These are phyloP conservation scores for Globisporangium splendens DNA, from an alignment of 352 stramenopile species.

Conservation along the genomic window DNA sequence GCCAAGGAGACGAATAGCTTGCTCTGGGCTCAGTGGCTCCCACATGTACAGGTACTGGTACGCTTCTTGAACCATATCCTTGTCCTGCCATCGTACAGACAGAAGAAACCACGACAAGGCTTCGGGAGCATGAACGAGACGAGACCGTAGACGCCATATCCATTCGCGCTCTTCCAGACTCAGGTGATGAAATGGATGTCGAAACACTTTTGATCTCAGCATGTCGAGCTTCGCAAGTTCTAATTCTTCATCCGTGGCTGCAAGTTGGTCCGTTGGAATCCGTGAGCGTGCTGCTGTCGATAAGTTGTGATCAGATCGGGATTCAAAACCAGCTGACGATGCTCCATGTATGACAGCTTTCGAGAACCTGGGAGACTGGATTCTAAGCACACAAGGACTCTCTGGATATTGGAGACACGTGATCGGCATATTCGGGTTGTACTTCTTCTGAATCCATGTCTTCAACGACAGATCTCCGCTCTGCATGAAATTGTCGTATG, in stretches of 20 bases:
- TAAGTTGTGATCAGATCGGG: neutral
- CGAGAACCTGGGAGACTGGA: neutral
- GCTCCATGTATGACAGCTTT: neutral
- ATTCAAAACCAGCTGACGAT: neutral
- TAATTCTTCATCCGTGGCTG: neutral
- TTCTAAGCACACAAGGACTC: constrained; percentile 1
- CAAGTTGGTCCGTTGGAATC: neutral
- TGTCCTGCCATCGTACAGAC: constrained; percentile 38
- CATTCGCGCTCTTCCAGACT: constrained; percentile 14
- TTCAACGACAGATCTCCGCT: constrained; percentile 11
- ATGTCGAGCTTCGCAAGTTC: constrained; percentile 2
- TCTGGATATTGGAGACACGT: constrained; percentile 8
- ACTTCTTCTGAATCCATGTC: constrained; percentile 15
- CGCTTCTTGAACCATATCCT: constrained; percentile 21
- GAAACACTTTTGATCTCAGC: constrained; percentile 6
- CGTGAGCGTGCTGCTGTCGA: neutral
- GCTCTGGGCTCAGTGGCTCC: constrained; percentile 4
- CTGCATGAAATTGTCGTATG: constrained; percentile 21
- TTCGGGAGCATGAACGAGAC: constrained; percentile 16
- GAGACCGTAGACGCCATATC: constrained; percentile 17
- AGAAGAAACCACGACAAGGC: constrained; percentile 43
- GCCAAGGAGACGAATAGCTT: constrained; percentile 83
- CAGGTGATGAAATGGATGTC: constrained; percentile 23
- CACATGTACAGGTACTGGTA: constrained; percentile 38
- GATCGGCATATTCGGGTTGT: constrained; percentile 3